Conservation (phyloP, 1,284 basidiomycete species). For the Neonothopanus nambi region DNA sequence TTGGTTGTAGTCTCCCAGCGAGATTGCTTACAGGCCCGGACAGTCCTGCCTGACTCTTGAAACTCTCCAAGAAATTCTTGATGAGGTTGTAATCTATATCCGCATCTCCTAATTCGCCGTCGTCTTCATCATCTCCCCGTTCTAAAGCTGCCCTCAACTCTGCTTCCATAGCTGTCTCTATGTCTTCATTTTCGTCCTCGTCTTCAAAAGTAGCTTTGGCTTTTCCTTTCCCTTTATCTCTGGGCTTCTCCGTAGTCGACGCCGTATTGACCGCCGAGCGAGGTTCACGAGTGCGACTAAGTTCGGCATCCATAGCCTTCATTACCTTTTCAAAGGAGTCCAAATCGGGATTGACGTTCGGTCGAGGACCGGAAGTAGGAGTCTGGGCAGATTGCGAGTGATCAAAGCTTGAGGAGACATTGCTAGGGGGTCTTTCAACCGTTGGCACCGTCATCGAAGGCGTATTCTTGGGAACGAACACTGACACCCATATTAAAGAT, state of each 20-base stretch:
- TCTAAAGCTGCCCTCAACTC: slow-evolving; percentile 75
- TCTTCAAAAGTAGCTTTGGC: slow-evolving; percentile 39
- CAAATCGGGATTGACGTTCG: slow-evolving; percentile 64
- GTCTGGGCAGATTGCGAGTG: too few species aligned
- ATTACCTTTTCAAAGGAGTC: slow-evolving; percentile 93
- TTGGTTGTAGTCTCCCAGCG: slow-evolving; percentile 77
- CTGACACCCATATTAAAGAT: slow-evolving; percentile 38
- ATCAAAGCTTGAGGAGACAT: slow-evolving; percentile 9
- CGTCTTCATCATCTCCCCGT: slow-evolving; percentile 51
- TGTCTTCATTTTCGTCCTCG: slow-evolving; percentile 58
- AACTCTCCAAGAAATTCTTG: slow-evolving; percentile 94
- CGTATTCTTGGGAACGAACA: slow-evolving; percentile 60
- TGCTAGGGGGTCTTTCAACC: slow-evolving; percentile 17
- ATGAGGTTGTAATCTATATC: slow-evolving; percentile 86
- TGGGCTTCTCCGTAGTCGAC: slow-evolving; percentile 26
- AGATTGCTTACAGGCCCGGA: slow-evolving; percentile 89
- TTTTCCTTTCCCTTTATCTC: slow-evolving; percentile 28
- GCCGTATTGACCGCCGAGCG: slow-evolving; percentile 13
- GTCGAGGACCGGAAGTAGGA: slow-evolving; percentile 33
- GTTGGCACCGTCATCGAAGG: slow-evolving; percentile 11
- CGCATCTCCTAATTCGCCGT: slow-evolving; percentile 36
- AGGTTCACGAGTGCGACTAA: slow-evolving; percentile 45
- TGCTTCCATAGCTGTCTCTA: slow-evolving; percentile 82
- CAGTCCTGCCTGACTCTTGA: slow-evolving; percentile 83
- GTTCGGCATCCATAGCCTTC: slow-evolving; percentile 89